A percentile compares a stretch with the other conserved stretches of the same genome.
Conservation (phyloP, 768 basidiomycete genomes). For the Cytidiella melzeri region DNA sequence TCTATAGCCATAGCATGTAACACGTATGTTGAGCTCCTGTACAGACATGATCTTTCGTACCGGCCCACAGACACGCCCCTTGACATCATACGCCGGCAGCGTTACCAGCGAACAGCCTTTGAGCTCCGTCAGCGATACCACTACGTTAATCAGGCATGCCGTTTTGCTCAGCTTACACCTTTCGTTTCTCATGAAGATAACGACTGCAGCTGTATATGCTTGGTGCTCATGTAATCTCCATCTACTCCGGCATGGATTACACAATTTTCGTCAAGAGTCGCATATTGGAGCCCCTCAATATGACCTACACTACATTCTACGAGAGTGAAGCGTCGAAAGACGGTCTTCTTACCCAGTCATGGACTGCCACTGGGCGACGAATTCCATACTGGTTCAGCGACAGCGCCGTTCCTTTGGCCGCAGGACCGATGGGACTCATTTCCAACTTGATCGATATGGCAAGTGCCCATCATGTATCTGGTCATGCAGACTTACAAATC, state of each 20-base stretch:
- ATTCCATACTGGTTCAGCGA: conserved; percentile 28
- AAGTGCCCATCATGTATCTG: conserved; percentile 7
- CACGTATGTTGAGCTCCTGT: not conserved
- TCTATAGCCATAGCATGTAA: not conserved
- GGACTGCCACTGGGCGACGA: conserved; percentile 12
- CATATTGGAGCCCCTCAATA: conserved; percentile 34
- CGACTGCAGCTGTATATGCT: conserved; percentile 33
- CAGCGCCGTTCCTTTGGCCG: conserved; percentile 14
- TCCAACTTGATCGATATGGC: conserved; percentile 40
- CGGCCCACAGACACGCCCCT: not conserved
- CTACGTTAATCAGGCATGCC: conserved; percentile 11
- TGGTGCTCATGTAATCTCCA: conserved; percentile 28
- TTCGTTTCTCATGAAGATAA: not conserved
- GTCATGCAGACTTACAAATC: not conserved
- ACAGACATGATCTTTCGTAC: conserved; percentile 13
- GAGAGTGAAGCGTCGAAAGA: conserved; percentile 25
- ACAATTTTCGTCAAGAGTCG: conserved; percentile 35
- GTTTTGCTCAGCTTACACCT: not conserved
- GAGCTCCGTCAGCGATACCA: conserved; percentile 12
- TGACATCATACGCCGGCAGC: conserved; percentile 7
- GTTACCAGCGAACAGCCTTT: conserved; percentile 4
- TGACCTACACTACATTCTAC: conserved; percentile 36
- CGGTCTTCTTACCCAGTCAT: conserved; percentile 28
- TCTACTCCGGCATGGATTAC: conserved; percentile 29
- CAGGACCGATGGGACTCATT: conserved; percentile 40